Base-by-base conservation (phyloP, 371 early-diverging fungal species). In the Coemansia sp. region DNA sequence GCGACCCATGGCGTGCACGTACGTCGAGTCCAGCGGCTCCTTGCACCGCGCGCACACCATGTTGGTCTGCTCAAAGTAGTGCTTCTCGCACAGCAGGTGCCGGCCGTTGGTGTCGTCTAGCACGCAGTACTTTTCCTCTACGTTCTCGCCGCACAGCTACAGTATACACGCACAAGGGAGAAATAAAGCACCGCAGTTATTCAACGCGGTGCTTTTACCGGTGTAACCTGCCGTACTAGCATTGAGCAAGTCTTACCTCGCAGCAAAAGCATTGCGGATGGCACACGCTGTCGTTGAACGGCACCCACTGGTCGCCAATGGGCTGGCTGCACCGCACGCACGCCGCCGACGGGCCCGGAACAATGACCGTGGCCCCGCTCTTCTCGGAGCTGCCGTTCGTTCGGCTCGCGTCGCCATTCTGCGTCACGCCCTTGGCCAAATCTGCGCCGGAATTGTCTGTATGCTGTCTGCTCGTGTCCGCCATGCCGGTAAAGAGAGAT, bases 201-300 rank as follows among this genome's bases (percentile, higher is more conserved):
- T 10, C 18, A 43, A n/a, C 16, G n/a, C 16, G 16, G 24, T 24
- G 24, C 24, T 24, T 24, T 24, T 24, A 24, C 24, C 46, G 46
- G 16, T 46, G 14, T 3, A 5, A 7, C 18, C 18, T 16, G 16
- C 14, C 14, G 39, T 11, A 53, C 18, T 34, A 24, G 24, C 32
- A 37, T 37, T 10, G 12, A 12, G 32, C 12, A 52, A 39, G 37
- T 34, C 82, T 78, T 87, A 94, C 97, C 82, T 88, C 75, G 76
- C 98, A 98, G 44, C 85, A 86, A 72, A 98, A 97, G 75, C 98
- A 98, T 43, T 92, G 86, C 67, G 93, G 81, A 77, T 98, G 98
- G 79, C 87, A 97, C 60, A 88, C 87, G 36, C 88, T 86, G 63
- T 88, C 88, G 65, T 94, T 78, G 43, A 96, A 94, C 59, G 96